Evolutionary conservation across 352 stramenopile genomes (phyloP).

Genomic region (Sclerospora graminicola): DNA sequence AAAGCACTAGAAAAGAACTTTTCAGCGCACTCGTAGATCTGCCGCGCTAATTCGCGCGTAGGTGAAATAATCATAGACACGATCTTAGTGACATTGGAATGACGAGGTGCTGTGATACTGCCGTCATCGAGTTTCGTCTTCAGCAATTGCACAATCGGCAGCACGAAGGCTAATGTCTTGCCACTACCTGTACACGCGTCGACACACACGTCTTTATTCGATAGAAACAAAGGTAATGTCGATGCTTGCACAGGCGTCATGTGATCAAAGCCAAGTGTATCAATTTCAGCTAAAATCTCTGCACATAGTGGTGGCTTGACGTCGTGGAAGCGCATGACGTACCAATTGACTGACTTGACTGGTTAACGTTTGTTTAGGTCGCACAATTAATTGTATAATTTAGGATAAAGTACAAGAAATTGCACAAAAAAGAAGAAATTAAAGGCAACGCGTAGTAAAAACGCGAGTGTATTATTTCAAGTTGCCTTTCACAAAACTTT

Average conservation of each 20-base stretch:
- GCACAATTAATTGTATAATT: neutral
- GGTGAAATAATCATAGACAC: slow-evolving; percentile 82
- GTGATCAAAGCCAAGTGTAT: slow-evolving; percentile 75
- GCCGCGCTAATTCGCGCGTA: slow-evolving; percentile 80
- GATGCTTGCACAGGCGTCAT: slow-evolving; percentile 90
- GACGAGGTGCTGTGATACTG: slow-evolving; percentile 42
- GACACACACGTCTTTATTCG: slow-evolving; percentile 91
- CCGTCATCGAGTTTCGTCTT: slow-evolving; percentile 48
- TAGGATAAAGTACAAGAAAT: too few species aligned
- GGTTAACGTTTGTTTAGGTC: too few species aligned
- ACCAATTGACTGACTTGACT: neutral
- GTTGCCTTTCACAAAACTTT: too few species aligned
- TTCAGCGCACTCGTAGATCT: slow-evolving; percentile 70
- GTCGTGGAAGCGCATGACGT: slow-evolving; percentile 68
- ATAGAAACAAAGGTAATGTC: slow-evolving; percentile 87
- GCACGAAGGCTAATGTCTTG: slow-evolving; percentile 93
- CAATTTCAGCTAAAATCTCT: slow-evolving; percentile 59
- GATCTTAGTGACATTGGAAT: slow-evolving; percentile 48
- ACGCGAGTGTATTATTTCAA: too few species aligned
- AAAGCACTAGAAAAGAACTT: slow-evolving; percentile 57
- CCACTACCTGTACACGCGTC: slow-evolving; percentile 92
- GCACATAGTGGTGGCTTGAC: slow-evolving; percentile 69
- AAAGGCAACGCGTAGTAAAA: too few species aligned
- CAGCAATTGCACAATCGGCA: slow-evolving; percentile 91
- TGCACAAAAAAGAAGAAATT: too few species aligned